Evolutionary conservation across 2,329 filamentous ascomycete genomes (phyloP).

Genomic region (Arthrobotrys conoides): DNA sequence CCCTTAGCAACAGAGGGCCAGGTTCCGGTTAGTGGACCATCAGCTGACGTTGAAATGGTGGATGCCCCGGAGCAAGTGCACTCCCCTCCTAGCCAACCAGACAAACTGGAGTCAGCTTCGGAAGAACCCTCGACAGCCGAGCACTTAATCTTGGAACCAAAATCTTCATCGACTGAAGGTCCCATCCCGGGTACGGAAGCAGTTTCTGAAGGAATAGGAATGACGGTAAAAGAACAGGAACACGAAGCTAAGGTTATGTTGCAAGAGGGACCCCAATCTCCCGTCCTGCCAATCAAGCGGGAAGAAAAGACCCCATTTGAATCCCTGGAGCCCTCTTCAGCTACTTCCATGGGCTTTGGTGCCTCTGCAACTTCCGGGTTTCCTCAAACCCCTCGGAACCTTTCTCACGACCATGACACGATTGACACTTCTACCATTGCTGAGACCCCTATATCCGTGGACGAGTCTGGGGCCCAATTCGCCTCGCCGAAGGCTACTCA

Average conservation of each 20-base stretch:
- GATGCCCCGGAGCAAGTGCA: slow-evolving; percentile 22
- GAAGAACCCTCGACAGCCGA: slow-evolving; percentile 1
- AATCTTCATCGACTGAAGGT: too few species aligned
- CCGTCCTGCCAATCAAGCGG: slow-evolving; percentile 34
- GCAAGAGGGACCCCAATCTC: not conserved
- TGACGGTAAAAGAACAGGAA: slow-evolving; percentile 5
- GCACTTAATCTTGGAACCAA: not conserved
- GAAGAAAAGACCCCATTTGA: slow-evolving; percentile 42
- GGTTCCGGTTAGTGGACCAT: not conserved
- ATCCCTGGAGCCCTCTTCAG: slow-evolving; percentile 6
- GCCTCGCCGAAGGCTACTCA: slow-evolving; percentile 41
- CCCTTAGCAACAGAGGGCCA: not conserved
- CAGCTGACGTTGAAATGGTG: slow-evolving; percentile 50
- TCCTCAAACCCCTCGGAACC: slow-evolving; percentile 41
- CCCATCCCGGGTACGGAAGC: not conserved
- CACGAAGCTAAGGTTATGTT: too few species aligned
- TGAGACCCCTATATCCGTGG: slow-evolving; percentile 56
- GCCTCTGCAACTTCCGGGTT: slow-evolving; percentile 27
- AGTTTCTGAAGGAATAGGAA: not conserved
- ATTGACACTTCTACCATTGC: slow-evolving; percentile 53
- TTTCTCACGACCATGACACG: slow-evolving; percentile 28
- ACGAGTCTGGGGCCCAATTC: slow-evolving; percentile 24
- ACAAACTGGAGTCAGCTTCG: not conserved
- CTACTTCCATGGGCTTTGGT: not conserved
- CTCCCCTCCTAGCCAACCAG: not conserved